Evolutionary conservation across 148 eudicot genomes (phyloP).

Genomic region (Rhododendron ferrugineum): DNA sequence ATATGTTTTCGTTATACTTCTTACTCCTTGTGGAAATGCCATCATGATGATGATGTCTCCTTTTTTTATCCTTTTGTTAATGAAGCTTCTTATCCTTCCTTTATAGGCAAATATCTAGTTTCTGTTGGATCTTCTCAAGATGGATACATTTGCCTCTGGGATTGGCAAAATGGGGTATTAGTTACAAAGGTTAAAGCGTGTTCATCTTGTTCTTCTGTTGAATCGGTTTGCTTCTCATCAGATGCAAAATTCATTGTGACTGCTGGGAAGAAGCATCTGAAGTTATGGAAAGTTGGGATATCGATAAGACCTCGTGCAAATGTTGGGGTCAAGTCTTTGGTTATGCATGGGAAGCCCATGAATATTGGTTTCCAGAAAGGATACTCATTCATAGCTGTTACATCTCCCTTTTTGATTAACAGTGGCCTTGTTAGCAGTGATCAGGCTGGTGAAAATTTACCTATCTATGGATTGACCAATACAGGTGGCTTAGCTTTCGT

Average conservation of each 20-base stretch:
- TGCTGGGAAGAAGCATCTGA: conserved; percentile 47
- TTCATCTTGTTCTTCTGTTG: conserved; percentile 35
- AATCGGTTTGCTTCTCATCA: conserved; percentile 41
- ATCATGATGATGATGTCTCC: neutral
- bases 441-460: conserved; percentile 22
- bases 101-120: conserved; percentile 36
- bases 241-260: conserved; percentile 42
- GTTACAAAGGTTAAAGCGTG: conserved; percentile 40
- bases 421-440: conserved; percentile 7
- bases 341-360: conserved; percentile 28
- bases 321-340: conserved; percentile 25
- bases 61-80: neutral
- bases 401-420: conserved; percentile 23
- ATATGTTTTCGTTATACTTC: neutral
- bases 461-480: conserved; percentile 44
- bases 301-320: conserved; percentile 29
- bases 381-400: conserved; percentile 38
- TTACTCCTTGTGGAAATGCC: neutral
- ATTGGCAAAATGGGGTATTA: conserved; percentile 36
- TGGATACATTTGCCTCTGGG: conserved; percentile 55
- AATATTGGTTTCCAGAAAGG: conserved; percentile 34
- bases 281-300: conserved; percentile 36
- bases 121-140: conserved; percentile 53
- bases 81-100: neutral
- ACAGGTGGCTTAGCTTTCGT: conserved; percentile 24